Evolutionary conservation across 2,329 filamentous ascomycete species (phyloP).

Genomic region (Fusarium veterinarium): DNA sequence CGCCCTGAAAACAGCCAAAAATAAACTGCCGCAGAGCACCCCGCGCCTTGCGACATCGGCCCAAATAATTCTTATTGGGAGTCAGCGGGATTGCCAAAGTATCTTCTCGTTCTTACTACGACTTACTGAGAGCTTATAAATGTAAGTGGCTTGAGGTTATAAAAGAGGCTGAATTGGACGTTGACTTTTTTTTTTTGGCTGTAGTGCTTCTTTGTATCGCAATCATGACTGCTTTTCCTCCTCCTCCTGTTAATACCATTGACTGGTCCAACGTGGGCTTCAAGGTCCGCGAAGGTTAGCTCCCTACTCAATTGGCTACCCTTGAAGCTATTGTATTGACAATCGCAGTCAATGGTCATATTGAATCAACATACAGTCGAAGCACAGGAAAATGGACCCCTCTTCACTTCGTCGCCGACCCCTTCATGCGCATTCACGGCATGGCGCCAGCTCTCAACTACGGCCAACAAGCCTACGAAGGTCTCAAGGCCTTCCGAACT

Average conservation of each 20-base stretch:
- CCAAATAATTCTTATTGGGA: conserved; percentile 4
- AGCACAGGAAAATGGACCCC: conserved; percentile 81
- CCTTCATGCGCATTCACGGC: conserved; percentile 89
- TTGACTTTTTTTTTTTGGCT: conserved; percentile 1
- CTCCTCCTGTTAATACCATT: conserved; percentile 81
- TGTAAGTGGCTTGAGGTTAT: conserved; percentile 7
- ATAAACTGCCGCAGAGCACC: conserved; percentile 19
- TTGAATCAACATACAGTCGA: conserved; percentile 85
- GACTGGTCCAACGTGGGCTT: conserved; percentile 97
- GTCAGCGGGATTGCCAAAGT: conserved; percentile 9
- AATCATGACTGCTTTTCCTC: conserved; percentile 73
- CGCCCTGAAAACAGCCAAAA: conserved; percentile 17
- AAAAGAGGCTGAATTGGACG: background rate
- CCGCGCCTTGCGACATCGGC: conserved; percentile 43
- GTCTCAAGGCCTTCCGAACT: conserved; percentile 93
- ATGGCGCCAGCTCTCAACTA: conserved; percentile 98
- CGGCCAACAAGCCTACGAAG: conserved; percentile 96
- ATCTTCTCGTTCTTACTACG: conserved; percentile 1
- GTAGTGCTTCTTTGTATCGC: background rate
- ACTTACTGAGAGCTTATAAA: conserved; percentile 14
- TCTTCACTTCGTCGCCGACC: conserved; percentile 83
- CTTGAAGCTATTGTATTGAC: background rate
- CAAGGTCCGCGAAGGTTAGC: conserved; percentile 83
- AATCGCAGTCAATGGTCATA: conserved; percentile 84
- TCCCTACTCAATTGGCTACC: background rate